Base-by-base conservation (phyloP, 2,329 filamentous ascomycete species). In the Knufia fluminis region DNA sequence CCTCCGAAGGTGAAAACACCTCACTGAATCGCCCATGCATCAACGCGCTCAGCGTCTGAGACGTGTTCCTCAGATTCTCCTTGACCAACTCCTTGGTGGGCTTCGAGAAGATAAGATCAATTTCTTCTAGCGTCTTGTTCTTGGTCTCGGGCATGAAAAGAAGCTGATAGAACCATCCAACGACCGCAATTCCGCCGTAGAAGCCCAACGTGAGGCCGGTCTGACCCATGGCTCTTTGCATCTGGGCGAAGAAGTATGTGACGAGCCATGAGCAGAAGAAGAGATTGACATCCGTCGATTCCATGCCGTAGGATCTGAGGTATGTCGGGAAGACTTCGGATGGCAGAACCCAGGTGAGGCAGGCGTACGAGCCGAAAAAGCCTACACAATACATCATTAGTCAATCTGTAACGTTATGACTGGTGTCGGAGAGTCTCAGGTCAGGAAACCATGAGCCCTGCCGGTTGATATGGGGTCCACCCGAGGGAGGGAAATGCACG, bases 321-420 rank as follows among this genome's bases (percentile, higher is more conserved):
- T 86, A 86, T 0, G 83, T 86, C 0, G 82, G 83, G 64, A 84
- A 86, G 4, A 83, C 80, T 57, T 87, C 83, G 0, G 79, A 76
- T 0, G 83, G 83, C 1, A 82, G 66, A 7, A 82, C 79, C 79
- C 79, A 83, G 0, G 79, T 82, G 35, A 83, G 62, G 51, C 77
- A 80, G 2, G 79, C 76, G 58, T 82, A 83, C 1, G 73, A 79
- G 12, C 81, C 80, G 54, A 85, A 85, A 69, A 85, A 83, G 24
- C 75, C 71, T 71, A 82, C n/a, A n/a, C n/a, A n/a, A n/a, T n/a
- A n/a, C n/a, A n/a, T n/a, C n/a, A n/a, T n/a, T n/a, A n/a, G n/a
- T n/a, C n/a, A n/a, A n/a, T n/a, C n/a, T n/a, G n/a, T n/a, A n/a
- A n/a, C n/a, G n/a, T n/a, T n/a, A n/a, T n/a, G n/a, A n/a, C n/a